Evolutionary conservation across 441 rosid genomes (phyloP), one percentile per base, ranked within the genome.

Genomic region (Pelargonium myrrhifolium): DNA sequence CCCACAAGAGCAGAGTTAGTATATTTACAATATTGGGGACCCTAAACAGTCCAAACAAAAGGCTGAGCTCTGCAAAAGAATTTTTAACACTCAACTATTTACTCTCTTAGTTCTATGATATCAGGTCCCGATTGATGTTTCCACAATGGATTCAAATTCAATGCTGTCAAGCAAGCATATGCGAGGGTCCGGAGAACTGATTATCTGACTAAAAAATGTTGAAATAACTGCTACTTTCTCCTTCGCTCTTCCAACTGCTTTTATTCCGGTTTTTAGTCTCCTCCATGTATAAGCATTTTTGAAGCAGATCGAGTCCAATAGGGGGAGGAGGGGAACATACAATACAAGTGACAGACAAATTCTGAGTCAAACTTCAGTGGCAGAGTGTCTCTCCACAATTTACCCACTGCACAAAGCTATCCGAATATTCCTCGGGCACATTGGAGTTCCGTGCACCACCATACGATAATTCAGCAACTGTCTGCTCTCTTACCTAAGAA

Each of bases 321-420:
- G 72, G 37, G 51, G 51, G 65, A 0, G 4, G 11, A 11, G 21
- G 39, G 9, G 43, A 39, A 58, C 18, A 60, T 67, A 37, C 40
- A 37, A 37, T 67, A 37, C 40, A 37, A 37, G 40, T 56, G 15
- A 43, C 10, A 0, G 21, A 40, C 68, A 9, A 66, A 60, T 59
- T 0, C 17, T 8, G 35, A 72, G 49, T 59, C 17, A 37, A 42
- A 42, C 56, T 81, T 85, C 80, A 92, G 62, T 85, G 87, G 89
- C 96, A 84, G 67, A 95, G 79, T 10, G 93, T 78, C 77, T 89
- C 95, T 70, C 98, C 98, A 1, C 56, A 56, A 74, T 74, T 84
- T 68, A 95, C 97, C 99, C 99, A 95, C 7, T 79, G 79, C 67
- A 81, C 89, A 72, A 95, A 92, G 82, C 88, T 81, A 71, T 85